phyloP scores from a whole-genome alignment of 495 filamentous ascomycete species.

The Penicillium parvum region DNA sequence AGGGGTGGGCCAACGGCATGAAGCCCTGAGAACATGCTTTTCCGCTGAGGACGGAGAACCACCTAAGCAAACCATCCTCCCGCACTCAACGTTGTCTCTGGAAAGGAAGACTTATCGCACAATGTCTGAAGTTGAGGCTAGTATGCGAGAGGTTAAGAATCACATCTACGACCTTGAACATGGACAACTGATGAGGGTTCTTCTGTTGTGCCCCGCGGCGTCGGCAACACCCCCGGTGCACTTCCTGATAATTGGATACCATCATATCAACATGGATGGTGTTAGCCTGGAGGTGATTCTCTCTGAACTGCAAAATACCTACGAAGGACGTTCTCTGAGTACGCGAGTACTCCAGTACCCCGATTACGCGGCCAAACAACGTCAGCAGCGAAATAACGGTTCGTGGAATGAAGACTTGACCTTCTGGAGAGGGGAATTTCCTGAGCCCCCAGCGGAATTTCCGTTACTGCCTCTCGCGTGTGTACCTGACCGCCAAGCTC shows the following conservation, averaged over 20 bases:
- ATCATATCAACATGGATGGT: slow-evolving; percentile 46
- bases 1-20: slow-evolving; percentile 29
- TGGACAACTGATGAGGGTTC: slow-evolving; percentile 14
- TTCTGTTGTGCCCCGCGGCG: slow-evolving; percentile 10
- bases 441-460: too few relatives aligned
- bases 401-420: too few relatives aligned
- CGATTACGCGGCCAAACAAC: neutral
- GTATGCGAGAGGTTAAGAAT: slow-evolving; percentile 7
- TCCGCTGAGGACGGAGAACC: neutral
- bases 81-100: neutral
- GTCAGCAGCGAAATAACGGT: too few relatives aligned
- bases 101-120: neutral
- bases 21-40: slow-evolving; percentile 36
- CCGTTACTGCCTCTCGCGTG: slow-evolving; percentile 17
- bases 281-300: slow-evolving; percentile 32
- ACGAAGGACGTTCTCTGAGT: slow-evolving; percentile 9
- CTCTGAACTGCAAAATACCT: slow-evolving; percentile 31
- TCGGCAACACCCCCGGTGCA: slow-evolving; percentile 6
- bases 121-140: neutral
- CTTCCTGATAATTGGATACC: slow-evolving; percentile 24
- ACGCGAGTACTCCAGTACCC: slow-evolving; percentile 1
- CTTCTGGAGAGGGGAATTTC: too few relatives aligned
- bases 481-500: neutral
- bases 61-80: slow-evolving; percentile 14
- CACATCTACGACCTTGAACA: slow-evolving; percentile 19